phyloP scores from a whole-genome alignment of 2,329 filamentous ascomycete genomes.

The Ophiostoma sp. region DNA sequence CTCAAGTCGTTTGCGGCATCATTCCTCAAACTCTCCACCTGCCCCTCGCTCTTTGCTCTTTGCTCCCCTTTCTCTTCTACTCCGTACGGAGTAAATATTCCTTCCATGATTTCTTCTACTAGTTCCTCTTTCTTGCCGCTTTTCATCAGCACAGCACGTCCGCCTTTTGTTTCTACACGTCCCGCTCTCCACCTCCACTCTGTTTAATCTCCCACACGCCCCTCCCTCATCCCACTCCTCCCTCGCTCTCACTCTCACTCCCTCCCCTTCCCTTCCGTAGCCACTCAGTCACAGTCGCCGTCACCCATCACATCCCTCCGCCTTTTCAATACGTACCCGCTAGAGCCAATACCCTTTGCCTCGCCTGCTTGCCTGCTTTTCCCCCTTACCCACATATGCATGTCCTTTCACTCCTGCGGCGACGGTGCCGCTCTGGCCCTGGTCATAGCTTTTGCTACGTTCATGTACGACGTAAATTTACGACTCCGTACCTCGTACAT shows the following conservation, averaged over 20 bases:
- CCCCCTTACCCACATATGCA: conserved; percentile 11
- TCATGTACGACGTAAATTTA: no score
- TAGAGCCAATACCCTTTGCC: neutral
- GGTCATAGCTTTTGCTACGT: neutral
- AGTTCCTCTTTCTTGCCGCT: no score
- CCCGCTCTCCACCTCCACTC: neutral
- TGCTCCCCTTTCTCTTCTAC: neutral
- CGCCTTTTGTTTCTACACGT: conserved; percentile 1
- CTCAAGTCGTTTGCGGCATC: neutral
- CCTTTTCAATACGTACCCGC: neutral
- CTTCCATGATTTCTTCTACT: neutral
- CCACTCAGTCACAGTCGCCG: neutral
- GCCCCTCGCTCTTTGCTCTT: conserved; percentile 4
- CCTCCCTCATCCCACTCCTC: neutral
- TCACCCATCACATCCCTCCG: conserved; percentile 4
- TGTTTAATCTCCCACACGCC: conserved; percentile 4
- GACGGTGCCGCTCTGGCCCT: conserved; percentile 7
- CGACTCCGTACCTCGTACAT: no score
- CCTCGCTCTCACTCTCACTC: neutral
- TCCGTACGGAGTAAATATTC: neutral
- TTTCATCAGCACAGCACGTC: neutral
- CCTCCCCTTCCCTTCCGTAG: neutral
- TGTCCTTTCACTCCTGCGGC: neutral
- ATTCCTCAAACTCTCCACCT: neutral
- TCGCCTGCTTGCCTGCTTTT: neutral